Evolutionary conservation across 2,329 filamentous ascomycete species (phyloP).

Genomic region (Calonectria hongkongensis): DNA sequence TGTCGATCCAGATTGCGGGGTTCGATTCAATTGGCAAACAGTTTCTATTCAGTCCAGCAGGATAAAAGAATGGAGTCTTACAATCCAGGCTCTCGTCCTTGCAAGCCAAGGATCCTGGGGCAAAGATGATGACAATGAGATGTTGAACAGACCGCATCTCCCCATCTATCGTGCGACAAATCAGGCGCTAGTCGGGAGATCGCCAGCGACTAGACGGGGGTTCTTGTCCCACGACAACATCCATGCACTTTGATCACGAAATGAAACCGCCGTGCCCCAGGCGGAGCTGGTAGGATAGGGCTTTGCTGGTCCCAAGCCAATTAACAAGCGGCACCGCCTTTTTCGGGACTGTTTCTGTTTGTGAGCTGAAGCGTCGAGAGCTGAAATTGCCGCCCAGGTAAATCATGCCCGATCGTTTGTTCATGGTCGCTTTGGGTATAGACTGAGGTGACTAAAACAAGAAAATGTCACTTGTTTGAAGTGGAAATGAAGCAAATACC

Average conservation of each 20-base stretch:
- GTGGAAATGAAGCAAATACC: conserved; percentile 14
- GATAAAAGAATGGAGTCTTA: not conserved
- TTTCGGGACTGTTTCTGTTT: not conserved
- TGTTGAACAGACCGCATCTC: conserved; percentile 22
- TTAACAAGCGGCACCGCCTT: conserved; percentile 1
- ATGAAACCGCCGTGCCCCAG: conserved; percentile 49
- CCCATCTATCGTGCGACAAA: conserved; percentile 37
- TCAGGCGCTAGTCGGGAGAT: conserved; percentile 40
- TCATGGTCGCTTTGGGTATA: conserved; percentile 3
- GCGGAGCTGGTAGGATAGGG: conserved; percentile 1
- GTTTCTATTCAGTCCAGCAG: not conserved
- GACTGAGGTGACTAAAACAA: not conserved
- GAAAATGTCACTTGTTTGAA: conserved; percentile 13
- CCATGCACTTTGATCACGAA: conserved; percentile 39
- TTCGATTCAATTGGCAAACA: conserved; percentile 10
- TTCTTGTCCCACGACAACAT: conserved; percentile 39
- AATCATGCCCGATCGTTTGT: conserved; percentile 1
- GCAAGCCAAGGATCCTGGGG: not conserved
- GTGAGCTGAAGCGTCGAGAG: not conserved
- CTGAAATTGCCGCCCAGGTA: conserved; percentile 3
- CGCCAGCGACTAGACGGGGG: conserved; percentile 40
- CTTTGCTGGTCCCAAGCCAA: conserved; percentile 22
- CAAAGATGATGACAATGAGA: conserved; percentile 9
- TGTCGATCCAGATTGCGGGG: conserved; percentile 21
- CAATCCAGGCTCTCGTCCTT: not conserved